phyloP scores from a whole-genome alignment of 2,329 filamentous ascomycete species.

The Didymellaceae sp. region DNA sequence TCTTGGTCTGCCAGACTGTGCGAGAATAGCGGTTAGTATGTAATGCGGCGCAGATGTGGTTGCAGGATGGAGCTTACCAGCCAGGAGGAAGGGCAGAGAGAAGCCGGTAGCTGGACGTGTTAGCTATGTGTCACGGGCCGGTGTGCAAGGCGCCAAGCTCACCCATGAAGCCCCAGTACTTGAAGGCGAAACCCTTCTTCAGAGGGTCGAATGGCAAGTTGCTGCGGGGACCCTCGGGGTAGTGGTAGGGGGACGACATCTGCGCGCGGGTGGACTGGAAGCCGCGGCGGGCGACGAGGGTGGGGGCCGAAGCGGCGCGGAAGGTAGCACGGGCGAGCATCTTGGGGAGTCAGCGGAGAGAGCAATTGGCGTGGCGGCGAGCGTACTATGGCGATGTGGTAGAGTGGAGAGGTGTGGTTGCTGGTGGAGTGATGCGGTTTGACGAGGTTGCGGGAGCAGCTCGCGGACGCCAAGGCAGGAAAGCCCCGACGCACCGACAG shows the following conservation, averaged over 20 bases:
- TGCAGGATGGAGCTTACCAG: slow-evolving; percentile 58
- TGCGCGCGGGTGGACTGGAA: slow-evolving; percentile 91
- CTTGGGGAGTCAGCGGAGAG: slow-evolving; percentile 57
- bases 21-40: slow-evolving; percentile 26
- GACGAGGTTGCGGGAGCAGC: slow-evolving; percentile 15
- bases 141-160: slow-evolving; percentile 42
- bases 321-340: slow-evolving; percentile 76
- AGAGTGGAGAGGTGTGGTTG: slow-evolving; percentile 37
- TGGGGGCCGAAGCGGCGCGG: slow-evolving; percentile 67
- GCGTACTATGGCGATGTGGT: slow-evolving; percentile 41
- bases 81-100: slow-evolving; percentile 66
- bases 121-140: slow-evolving; percentile 39
- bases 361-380: slow-evolving; percentile 32
- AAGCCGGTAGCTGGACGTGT: slow-evolving; percentile 63
- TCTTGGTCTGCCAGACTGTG: slow-evolving; percentile 71
- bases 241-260: slow-evolving; percentile 93
- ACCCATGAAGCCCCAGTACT: slow-evolving; percentile 86
- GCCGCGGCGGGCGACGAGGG: slow-evolving; percentile 82
- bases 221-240: slow-evolving; percentile 91
- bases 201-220: slow-evolving; percentile 98
- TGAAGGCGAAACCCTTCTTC: slow-evolving; percentile 80
- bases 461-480: slow-evolving; percentile 10
- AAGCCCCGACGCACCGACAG: slow-evolving; percentile 10
- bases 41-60: not conserved
- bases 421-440: slow-evolving; percentile 20